Conservation (phyloP, 1,284 basidiomycete species). For the Papiliotrema laurentii region DNA sequence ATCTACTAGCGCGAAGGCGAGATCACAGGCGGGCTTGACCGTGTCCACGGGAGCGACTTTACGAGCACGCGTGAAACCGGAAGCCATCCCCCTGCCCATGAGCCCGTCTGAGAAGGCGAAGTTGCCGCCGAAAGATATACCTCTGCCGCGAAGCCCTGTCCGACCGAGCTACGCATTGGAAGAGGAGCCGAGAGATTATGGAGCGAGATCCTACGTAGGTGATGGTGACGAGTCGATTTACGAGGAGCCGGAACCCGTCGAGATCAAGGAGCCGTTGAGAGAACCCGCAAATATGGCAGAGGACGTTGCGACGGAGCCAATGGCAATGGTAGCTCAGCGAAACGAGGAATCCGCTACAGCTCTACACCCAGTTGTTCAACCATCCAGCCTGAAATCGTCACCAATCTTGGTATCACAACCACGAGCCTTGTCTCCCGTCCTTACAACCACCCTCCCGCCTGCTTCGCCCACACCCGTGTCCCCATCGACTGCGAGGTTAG, state of each 20-base stretch:
- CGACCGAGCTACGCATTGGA: neutral
- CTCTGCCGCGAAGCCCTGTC: conserved; percentile 19
- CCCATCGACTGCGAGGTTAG: no score
- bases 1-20: no score
- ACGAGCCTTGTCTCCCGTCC: neutral
- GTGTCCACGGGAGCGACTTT: neutral
- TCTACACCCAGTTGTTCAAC: neutral
- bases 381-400: neutral
- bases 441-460: neutral
- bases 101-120: conserved; percentile 17
- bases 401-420: neutral
- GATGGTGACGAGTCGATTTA: neutral
- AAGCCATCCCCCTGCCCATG: conserved; percentile 21
- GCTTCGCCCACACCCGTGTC: no score
- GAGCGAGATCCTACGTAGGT: neutral
- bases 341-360: no score
- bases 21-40: conserved; percentile 1
- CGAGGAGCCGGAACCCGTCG: neutral
- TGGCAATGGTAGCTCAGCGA: neutral
- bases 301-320: neutral
- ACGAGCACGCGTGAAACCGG: conserved; percentile 19
- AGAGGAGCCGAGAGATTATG: conserved; percentile 1
- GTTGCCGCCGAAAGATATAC: conserved; percentile 17
- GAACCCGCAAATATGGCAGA: neutral
- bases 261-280: neutral